phyloP scores from a whole-genome alignment of 495 filamentous ascomycete species.

The Lepraria neglecta region DNA sequence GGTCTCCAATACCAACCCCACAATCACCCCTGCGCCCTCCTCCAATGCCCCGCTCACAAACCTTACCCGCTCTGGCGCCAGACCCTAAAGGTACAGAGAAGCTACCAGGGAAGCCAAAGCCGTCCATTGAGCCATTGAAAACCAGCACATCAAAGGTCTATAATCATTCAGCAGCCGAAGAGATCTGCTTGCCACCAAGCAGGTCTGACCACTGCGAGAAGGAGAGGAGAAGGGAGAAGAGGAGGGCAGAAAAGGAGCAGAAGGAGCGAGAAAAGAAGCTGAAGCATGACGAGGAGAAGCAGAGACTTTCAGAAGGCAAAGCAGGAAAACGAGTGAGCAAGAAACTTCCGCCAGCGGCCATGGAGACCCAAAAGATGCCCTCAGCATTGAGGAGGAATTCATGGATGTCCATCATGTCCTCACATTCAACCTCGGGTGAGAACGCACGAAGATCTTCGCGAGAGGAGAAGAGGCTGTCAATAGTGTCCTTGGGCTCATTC shows the following conservation, averaged over 20 bases:
- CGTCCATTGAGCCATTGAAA: slow-evolving; percentile 8
- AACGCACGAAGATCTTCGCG: slow-evolving; percentile 21
- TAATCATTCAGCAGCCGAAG: slow-evolving; percentile 7
- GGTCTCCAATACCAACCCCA: slow-evolving; percentile 3
- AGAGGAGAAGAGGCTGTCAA: slow-evolving; percentile 24
- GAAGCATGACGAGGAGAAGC: slow-evolving; percentile 26
- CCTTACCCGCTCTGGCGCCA: slow-evolving; percentile 14
- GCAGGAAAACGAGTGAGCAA: slow-evolving; percentile 26
- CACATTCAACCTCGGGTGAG: slow-evolving; percentile 22
- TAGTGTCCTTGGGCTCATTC: slow-evolving; percentile 22
- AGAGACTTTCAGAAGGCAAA: slow-evolving; percentile 15
- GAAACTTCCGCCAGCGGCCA: slow-evolving; percentile 30
- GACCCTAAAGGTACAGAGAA: slow-evolving; percentile 11
- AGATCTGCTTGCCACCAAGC: slow-evolving; percentile 29
- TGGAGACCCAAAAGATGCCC: slow-evolving; percentile 32
- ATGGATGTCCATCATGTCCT: slow-evolving; percentile 22
- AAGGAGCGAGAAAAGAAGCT: slow-evolving; percentile 22
- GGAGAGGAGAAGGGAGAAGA: slow-evolving; percentile 25
- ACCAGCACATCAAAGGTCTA: slow-evolving; percentile 10
- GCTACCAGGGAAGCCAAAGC: slow-evolving; percentile 7
- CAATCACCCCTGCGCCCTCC: slow-evolving; percentile 17
- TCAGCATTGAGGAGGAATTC: slow-evolving; percentile 26
- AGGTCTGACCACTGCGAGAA: slow-evolving; percentile 30
- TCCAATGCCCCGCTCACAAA: slow-evolving; percentile 23
- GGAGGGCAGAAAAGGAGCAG: slow-evolving; percentile 24